These are phyloP conservation scores for Fusarium sp. DNA, from an alignment of 2,329 filamentous ascomycete genomes.

Conservation along the genomic window DNA sequence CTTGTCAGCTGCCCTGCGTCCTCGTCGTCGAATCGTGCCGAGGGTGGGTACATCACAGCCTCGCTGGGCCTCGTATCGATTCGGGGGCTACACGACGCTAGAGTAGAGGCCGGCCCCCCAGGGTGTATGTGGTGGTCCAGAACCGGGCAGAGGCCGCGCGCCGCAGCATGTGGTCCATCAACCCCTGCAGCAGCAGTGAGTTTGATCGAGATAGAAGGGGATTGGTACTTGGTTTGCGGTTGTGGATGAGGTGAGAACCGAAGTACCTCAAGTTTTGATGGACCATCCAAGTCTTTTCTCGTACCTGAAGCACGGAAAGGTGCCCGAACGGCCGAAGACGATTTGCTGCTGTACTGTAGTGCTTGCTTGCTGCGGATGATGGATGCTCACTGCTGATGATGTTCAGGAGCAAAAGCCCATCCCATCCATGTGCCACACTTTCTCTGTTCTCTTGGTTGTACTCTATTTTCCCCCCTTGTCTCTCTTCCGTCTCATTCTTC, in stretches of 20 bases:
- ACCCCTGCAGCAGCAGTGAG: background rate
- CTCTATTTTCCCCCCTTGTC: conserved; percentile 6
- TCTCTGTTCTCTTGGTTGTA: conserved; percentile 4
- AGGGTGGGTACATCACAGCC: conserved; percentile 30
- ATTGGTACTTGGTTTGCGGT: background rate
- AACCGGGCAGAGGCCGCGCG: background rate
- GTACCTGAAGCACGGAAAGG: conserved; percentile 7
- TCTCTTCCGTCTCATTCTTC: conserved; percentile 1
- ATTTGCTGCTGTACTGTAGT: background rate
- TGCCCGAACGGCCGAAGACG: conserved; percentile 1
- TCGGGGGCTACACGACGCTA: conserved; percentile 21
- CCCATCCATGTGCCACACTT: background rate
- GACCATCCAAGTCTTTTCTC: background rate
- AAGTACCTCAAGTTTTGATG: background rate
- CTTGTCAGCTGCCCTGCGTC: conserved; percentile 1
- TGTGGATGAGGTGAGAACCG: background rate
- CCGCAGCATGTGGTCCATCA: background rate
- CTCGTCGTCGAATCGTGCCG: conserved; percentile 26
- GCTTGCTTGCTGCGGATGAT: background rate
- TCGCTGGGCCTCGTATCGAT: conserved; percentile 31
- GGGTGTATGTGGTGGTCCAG: conserved; percentile 2
- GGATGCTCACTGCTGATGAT: background rate
- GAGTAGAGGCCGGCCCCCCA: background rate
- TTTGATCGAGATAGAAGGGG: conserved; percentile 12
- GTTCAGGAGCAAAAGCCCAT: background rate